Percentiles rank a stretch among this genome's conserved stretches.
phyloP scores from a whole-genome alignment of 1,139 yeast species.

The Eremothecium gossypii region DNA sequence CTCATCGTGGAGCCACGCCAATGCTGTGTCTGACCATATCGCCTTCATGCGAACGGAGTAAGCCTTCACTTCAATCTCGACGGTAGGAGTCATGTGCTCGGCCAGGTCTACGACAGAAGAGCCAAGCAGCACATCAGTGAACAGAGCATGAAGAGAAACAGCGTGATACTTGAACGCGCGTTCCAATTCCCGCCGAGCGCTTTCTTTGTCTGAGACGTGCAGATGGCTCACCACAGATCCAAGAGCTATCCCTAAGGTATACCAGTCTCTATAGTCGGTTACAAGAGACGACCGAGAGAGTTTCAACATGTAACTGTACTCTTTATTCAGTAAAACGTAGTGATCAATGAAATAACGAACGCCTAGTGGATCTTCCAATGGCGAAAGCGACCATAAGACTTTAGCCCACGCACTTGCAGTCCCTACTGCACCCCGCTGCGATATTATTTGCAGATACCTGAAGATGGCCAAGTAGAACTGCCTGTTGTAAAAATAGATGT shows the following conservation, averaged over 20 bases:
- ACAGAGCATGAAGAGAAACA: slow-evolving; percentile 32
- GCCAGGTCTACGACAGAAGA: slow-evolving; percentile 9
- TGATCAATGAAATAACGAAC: slow-evolving; percentile 75
- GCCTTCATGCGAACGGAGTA: slow-evolving; percentile 23
- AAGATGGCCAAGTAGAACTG: slow-evolving; percentile 68
- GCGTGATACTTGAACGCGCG: slow-evolving; percentile 53
- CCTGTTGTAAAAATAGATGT: slow-evolving; percentile 63
- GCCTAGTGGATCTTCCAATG: slow-evolving; percentile 78
- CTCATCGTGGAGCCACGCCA: slow-evolving; percentile 39
- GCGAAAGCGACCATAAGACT: slow-evolving; percentile 56
- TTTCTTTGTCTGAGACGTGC: slow-evolving; percentile 31
- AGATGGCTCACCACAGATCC: slow-evolving; percentile 58
- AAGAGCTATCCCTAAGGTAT: slow-evolving; percentile 63
- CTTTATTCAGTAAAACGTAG: slow-evolving; percentile 61
- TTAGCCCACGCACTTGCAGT: slow-evolving; percentile 76
- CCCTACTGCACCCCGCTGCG: slow-evolving; percentile 66
- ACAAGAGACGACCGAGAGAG: slow-evolving; percentile 47
- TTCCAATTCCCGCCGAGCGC: slow-evolving; percentile 41
- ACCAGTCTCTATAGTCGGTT: slow-evolving; percentile 56
- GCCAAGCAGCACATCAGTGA: slow-evolving; percentile 20
- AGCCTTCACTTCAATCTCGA: slow-evolving; percentile 20
- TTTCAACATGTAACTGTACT: slow-evolving; percentile 51
- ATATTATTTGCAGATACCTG: slow-evolving; percentile 59
- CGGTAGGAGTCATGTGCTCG: slow-evolving; percentile 25
- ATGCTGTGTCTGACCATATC: slow-evolving; percentile 29